These are phyloP conservation scores for Aspergillus cavernicola DNA, from an alignment of 495 filamentous ascomycete genomes.

Conservation along the genomic window DNA sequence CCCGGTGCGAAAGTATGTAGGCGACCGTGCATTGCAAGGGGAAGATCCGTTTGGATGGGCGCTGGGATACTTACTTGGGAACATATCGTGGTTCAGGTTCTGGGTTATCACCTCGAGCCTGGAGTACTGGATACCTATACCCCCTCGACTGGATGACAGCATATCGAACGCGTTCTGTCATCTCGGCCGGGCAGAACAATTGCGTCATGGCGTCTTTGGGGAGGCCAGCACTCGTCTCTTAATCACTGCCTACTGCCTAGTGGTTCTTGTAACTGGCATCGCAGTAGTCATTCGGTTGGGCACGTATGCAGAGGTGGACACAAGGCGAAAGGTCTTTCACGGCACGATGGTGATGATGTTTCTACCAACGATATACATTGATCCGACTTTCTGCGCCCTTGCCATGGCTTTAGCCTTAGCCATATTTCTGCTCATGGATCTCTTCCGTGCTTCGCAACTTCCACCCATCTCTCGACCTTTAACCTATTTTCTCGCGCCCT, in stretches of 20 bases:
- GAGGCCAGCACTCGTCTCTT: constrained; percentile 78
- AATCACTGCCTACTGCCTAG: constrained; percentile 67
- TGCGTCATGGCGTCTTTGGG: constrained; percentile 58
- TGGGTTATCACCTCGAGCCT: constrained; percentile 61
- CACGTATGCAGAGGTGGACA: constrained; percentile 79
- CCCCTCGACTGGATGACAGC: constrained; percentile 42
- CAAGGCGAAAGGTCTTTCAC: constrained; percentile 96
- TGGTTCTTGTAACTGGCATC: constrained; percentile 66
- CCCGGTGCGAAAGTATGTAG: constrained; percentile 67
- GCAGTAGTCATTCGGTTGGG: constrained; percentile 69
- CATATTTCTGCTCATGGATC: constrained; percentile 81
- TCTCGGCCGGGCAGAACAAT: constrained; percentile 55
- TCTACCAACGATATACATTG: constrained; percentile 76
- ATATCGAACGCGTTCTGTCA: constrained; percentile 32
- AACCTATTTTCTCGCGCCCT: constrained; percentile 82
- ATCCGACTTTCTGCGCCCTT: constrained; percentile 77
- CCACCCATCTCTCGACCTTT: constrained; percentile 81
- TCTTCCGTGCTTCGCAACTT: constrained; percentile 85
- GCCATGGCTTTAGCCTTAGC: constrained; percentile 70
- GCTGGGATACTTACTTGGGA: constrained; percentile 82
- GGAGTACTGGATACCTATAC: constrained; percentile 72
- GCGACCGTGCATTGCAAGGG: constrained; percentile 59
- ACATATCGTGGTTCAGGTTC: constrained; percentile 63
- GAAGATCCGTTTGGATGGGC: constrained; percentile 91
- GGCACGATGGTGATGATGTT: constrained; percentile 98